Evolutionary conservation across 371 early-diverging fungal species (phyloP).

Genomic region (Mortierella sp.): DNA sequence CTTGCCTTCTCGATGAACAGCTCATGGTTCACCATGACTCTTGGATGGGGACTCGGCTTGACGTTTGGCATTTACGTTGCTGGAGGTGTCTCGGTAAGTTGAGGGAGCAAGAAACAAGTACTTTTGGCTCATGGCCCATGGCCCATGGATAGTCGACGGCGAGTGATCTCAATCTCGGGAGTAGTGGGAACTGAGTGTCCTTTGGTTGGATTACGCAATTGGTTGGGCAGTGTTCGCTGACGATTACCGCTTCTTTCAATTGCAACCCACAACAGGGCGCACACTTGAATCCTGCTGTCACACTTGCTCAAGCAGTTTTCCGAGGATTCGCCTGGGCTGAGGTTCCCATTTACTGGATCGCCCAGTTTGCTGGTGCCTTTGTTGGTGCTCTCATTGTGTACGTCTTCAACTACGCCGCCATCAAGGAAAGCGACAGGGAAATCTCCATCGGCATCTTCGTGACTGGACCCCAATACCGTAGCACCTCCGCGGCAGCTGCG

Average conservation of each 20-base stretch:
- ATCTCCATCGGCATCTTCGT: constrained; percentile 79
- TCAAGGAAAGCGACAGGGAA: constrained; percentile 44
- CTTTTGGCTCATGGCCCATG: too few species aligned
- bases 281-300: constrained; percentile 85
- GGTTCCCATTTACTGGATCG: constrained; percentile 68
- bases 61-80: constrained; percentile 71
- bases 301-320: constrained; percentile 75
- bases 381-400: constrained; percentile 77
- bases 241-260: too few species aligned
- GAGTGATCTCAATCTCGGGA: too few species aligned
- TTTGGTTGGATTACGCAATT: too few species aligned
- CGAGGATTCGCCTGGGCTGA: constrained; percentile 73
- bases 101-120: neutral
- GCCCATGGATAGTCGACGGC: too few species aligned
- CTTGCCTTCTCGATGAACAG: constrained; percentile 50
- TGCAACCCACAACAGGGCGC: constrained; percentile 80
- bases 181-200: too few species aligned
- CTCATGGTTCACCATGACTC: constrained; percentile 57
- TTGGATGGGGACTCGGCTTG: constrained; percentile 71
- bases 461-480: constrained; percentile 66
- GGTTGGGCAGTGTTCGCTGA: too few species aligned
- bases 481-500: constrained; percentile 67
- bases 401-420: constrained; percentile 56
- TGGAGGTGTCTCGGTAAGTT: constrained; percentile 80
- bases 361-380: constrained; percentile 79